A percentile compares a stretch with the other conserved stretches of the same genome.
These are phyloP conservation scores for Leccinum imitatum DNA, from an alignment of 768 basidiomycete species.

Conservation along the genomic window DNA sequence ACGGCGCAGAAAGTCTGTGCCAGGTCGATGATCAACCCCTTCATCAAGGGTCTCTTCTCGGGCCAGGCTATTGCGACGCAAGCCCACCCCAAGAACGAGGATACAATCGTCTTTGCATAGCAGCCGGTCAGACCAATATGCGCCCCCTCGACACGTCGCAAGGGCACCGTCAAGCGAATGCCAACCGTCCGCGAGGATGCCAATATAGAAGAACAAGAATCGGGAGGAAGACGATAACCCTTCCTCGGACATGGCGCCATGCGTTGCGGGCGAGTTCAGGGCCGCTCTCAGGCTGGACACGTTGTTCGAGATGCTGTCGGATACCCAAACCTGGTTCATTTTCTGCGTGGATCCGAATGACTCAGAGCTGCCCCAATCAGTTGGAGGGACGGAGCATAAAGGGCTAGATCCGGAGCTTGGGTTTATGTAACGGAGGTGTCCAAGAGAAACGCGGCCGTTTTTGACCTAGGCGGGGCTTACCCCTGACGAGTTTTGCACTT, in stretches of 20 bases:
- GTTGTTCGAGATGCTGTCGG: conserved; percentile 83
- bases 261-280: no score
- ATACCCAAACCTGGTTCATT: conserved; percentile 90
- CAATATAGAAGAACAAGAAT: no score
- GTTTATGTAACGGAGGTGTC: conserved; percentile 70
- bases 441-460: conserved; percentile 44
- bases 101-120: no score
- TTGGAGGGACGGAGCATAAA: conserved; percentile 89
- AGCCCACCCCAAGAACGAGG: no score
- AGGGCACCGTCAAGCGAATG: no score
- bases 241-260: no score
- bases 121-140: no score
- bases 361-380: conserved; percentile 87
- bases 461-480: conserved; percentile 56
- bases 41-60: no score
- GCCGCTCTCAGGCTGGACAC: conserved; percentile 31
- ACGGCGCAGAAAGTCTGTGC: conserved; percentile 29
- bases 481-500: conserved; percentile 79
- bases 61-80: no score
- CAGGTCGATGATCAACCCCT: conserved; percentile 69
- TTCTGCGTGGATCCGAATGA: conserved; percentile 96
- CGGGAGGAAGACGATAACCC: no score
- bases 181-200: no score
- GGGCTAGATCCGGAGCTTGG: conserved; percentile 82
- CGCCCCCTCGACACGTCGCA: no score